phyloP scores from a whole-genome alignment of 768 basidiomycete genomes.

The Calocera viscosa region DNA sequence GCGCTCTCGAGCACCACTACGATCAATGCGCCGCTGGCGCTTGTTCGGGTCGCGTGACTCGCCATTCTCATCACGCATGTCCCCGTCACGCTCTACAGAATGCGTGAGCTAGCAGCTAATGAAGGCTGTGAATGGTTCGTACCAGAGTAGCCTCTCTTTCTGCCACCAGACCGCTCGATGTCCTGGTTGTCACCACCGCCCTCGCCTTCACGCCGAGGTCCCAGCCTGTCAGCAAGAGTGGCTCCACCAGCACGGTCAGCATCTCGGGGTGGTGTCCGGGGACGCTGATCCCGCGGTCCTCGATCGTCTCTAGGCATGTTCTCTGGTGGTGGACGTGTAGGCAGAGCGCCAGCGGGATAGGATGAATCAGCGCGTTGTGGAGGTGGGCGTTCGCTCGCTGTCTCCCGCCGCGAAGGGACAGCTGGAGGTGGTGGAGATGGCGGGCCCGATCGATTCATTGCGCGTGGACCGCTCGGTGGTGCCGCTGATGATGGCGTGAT shows the following conservation, averaged over 20 bases:
- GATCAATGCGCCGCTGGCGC: not conserved
- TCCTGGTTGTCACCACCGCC: slow-evolving; percentile 4
- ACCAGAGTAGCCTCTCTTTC: slow-evolving; percentile 8
- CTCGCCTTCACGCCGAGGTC: not conserved
- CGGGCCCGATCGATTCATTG: slow-evolving; percentile 1
- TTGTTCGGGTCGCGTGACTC: slow-evolving; percentile 6
- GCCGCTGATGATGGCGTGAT: not conserved
- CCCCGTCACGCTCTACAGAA: not conserved
- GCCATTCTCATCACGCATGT: not conserved
- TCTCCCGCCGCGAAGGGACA: not conserved
- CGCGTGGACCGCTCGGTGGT: slow-evolving; percentile 6
- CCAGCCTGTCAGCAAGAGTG: not conserved
- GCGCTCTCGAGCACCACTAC: not conserved
- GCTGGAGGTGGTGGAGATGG: not conserved
- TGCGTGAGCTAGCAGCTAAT: not conserved
- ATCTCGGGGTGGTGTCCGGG: slow-evolving; percentile 33
- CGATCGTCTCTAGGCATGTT: slow-evolving; percentile 9
- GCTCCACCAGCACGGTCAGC: slow-evolving; percentile 20
- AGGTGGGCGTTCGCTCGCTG: slow-evolving; percentile 7
- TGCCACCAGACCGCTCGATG: slow-evolving; percentile 2
- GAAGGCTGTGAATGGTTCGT: not conserved
- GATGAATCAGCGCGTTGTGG: not conserved
- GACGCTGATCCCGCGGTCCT: slow-evolving; percentile 16
- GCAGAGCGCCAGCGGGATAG: not conserved
- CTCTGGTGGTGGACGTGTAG: not conserved